These are phyloP conservation scores for Afroboletus lepidellus DNA, from an alignment of 1,284 basidiomycete genomes.

Conservation along the genomic window DNA sequence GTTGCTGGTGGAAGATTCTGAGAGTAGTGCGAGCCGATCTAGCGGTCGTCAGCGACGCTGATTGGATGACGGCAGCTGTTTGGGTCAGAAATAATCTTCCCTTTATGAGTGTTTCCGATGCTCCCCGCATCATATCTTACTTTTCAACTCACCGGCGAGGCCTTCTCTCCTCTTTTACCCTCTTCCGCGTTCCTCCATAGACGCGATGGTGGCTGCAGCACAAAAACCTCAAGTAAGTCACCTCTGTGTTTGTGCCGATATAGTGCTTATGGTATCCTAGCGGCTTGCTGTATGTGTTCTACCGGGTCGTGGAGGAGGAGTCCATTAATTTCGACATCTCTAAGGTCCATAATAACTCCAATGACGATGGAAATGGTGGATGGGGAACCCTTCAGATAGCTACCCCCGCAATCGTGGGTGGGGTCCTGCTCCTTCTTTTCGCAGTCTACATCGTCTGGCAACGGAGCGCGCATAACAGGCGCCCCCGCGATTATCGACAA, in stretches of 20 bases:
- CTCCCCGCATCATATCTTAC: slow-evolving; percentile 18
- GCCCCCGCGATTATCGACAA: slow-evolving; percentile 12
- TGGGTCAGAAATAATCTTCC: slow-evolving; percentile 15
- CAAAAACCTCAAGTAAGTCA: slow-evolving; percentile 14
- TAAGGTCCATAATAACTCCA: slow-evolving; percentile 14
- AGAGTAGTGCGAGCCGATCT: neutral
- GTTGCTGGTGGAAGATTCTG: neutral
- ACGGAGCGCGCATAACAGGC: slow-evolving; percentile 2
- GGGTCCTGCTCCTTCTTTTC: slow-evolving; percentile 28
- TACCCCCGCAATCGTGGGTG: slow-evolving; percentile 33
- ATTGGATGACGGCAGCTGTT: slow-evolving; percentile 19
- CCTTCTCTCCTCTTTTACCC: neutral
- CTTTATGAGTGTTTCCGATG: slow-evolving; percentile 12
- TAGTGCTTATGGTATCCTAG: slow-evolving; percentile 11
- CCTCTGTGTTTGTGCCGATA: neutral
- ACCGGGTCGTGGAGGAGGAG: neutral
- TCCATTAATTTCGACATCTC: neutral
- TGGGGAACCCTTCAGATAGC: slow-evolving; percentile 38
- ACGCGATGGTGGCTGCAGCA: slow-evolving; percentile 23
- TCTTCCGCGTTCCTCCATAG: neutral
- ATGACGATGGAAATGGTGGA: neutral
- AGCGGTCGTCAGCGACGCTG: slow-evolving; percentile 10
- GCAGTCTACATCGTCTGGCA: slow-evolving; percentile 24
- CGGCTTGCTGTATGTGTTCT: slow-evolving; percentile 21
- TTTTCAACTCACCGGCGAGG: neutral